These are phyloP conservation scores for Colletotrichum tropicicola DNA, from an alignment of 2,329 filamentous ascomycete species.

Conservation along the genomic window DNA sequence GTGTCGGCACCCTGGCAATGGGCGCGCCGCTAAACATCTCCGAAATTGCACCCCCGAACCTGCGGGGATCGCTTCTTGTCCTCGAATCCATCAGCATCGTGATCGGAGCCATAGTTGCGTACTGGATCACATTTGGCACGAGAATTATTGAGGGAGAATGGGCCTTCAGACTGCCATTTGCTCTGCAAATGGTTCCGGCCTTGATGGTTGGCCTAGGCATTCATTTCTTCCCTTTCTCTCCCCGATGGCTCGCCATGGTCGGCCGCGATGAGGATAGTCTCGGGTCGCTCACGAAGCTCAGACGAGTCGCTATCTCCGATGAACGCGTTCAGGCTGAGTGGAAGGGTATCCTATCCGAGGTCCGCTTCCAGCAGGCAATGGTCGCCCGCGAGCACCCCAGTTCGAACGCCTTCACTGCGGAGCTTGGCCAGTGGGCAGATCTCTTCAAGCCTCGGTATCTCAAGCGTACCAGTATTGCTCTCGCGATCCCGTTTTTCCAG, in stretches of 20 bases:
- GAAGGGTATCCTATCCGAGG: conserved; percentile 58
- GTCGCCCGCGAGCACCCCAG: conserved; percentile 46
- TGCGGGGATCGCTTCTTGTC: conserved; percentile 51
- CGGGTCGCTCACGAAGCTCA: conserved; percentile 45
- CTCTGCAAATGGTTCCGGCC: conserved; percentile 53
- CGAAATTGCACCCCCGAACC: conserved; percentile 45
- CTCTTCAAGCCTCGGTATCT: conserved; percentile 55
- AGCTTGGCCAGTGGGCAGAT: conserved; percentile 54
- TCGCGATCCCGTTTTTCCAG: conserved; percentile 40
- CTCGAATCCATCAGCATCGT: conserved; percentile 61
- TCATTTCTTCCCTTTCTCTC: conserved; percentile 54
- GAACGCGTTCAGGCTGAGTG: conserved; percentile 54
- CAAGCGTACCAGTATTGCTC: conserved; percentile 49
- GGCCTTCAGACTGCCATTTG: conserved; percentile 56
- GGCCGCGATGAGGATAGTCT: conserved; percentile 50
- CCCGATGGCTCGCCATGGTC: conserved; percentile 52
- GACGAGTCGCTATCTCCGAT: conserved; percentile 51
- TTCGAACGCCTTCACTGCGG: conserved; percentile 47
- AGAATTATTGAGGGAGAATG: conserved; percentile 49
- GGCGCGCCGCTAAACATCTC: conserved; percentile 42
- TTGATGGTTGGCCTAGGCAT: conserved; percentile 50
- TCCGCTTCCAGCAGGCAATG: conserved; percentile 52
- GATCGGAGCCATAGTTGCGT: conserved; percentile 60
- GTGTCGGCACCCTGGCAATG: conserved; percentile 40
- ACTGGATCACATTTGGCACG: conserved; percentile 64